These are phyloP conservation scores for Tylopilus rubrobrunneus DNA, from an alignment of 768 basidiomycete species.

Conservation along the genomic window DNA sequence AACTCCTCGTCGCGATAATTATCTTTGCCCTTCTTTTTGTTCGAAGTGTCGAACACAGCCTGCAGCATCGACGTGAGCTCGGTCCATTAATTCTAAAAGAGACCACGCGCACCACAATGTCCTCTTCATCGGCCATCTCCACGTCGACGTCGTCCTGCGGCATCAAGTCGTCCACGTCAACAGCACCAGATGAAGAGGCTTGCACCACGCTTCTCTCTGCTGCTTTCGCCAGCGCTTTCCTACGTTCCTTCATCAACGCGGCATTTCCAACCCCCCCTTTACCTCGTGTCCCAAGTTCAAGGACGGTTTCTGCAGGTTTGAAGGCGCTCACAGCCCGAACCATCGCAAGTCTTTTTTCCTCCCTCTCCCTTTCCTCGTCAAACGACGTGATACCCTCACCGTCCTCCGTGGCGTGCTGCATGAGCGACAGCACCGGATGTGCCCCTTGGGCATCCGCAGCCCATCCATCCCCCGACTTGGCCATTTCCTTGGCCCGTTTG, in stretches of 20 bases:
- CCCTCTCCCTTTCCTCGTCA: slow-evolving; percentile 35
- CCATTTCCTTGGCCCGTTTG: slow-evolving; percentile 84
- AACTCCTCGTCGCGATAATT: slow-evolving; percentile 77
- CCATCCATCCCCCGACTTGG: slow-evolving; percentile 64
- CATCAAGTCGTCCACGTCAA: slow-evolving; percentile 32
- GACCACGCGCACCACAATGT: slow-evolving; percentile 54
- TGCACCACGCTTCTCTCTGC: slow-evolving; percentile 42
- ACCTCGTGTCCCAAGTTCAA: slow-evolving; percentile 81
- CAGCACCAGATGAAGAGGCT: slow-evolving; percentile 28
- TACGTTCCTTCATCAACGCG: slow-evolving; percentile 82
- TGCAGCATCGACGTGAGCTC: slow-evolving; percentile 26
- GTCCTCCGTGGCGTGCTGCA: slow-evolving; percentile 34
- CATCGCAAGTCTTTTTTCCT: slow-evolving; percentile 56
- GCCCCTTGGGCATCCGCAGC: slow-evolving; percentile 55
- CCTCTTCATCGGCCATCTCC: slow-evolving; percentile 77
- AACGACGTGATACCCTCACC: slow-evolving; percentile 11
- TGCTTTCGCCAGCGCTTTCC: slow-evolving; percentile 72
- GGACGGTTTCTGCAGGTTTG: slow-evolving; percentile 82
- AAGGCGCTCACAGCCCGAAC: slow-evolving; percentile 78
- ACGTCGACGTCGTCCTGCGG: slow-evolving; percentile 31
- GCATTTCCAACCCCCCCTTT: slow-evolving; percentile 53
- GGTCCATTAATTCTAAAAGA: not conserved
- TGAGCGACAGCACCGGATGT: slow-evolving; percentile 62
- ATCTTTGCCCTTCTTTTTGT: slow-evolving; percentile 40
- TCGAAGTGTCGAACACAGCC: slow-evolving; percentile 63